phyloP scores from a whole-genome alignment of 345 rosid genomes.

The Angophora floribunda region DNA sequence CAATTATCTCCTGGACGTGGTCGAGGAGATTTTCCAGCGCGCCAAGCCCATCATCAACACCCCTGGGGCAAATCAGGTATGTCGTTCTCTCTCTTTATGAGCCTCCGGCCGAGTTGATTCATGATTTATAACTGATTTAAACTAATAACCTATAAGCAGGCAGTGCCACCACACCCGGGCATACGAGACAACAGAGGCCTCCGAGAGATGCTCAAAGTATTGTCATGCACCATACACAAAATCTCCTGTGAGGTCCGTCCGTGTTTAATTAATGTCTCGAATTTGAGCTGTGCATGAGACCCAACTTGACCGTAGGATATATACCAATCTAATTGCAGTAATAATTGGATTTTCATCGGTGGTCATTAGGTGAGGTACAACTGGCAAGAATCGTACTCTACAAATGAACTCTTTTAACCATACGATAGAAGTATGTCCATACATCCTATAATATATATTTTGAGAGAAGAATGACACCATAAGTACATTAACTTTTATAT shows the following conservation, averaged over 20 bases:
- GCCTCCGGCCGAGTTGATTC: not conserved
- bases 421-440: too few species aligned
- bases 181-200: slow-evolving; percentile 15
- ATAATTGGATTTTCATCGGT: too few species aligned
- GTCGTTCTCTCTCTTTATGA: not conserved
- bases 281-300: too few species aligned
- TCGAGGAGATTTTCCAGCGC: slow-evolving; percentile 39
- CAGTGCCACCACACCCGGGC: slow-evolving; percentile 4
- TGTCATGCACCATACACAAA: slow-evolving; percentile 30
- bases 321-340: too few species aligned
- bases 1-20: slow-evolving; percentile 26
- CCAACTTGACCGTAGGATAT: too few species aligned
- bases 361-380: too few species aligned
- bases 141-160: slow-evolving; percentile 5
- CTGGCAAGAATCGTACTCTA: too few species aligned
- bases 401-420: too few species aligned
- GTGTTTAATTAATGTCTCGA: too few species aligned
- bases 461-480: too few species aligned
- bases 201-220: slow-evolving; percentile 23
- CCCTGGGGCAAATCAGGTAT: not conserved
- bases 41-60: slow-evolving; percentile 1
- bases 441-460: too few species aligned
- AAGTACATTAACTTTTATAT: too few species aligned
- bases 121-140: not conserved
- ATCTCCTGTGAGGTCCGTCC: slow-evolving; percentile 50